Evolutionary conservation across 371 early-diverging fungal species (phyloP), one percentile per base, ranked within the genome.

Genomic region (Lichtheimia hyalospora): DNA sequence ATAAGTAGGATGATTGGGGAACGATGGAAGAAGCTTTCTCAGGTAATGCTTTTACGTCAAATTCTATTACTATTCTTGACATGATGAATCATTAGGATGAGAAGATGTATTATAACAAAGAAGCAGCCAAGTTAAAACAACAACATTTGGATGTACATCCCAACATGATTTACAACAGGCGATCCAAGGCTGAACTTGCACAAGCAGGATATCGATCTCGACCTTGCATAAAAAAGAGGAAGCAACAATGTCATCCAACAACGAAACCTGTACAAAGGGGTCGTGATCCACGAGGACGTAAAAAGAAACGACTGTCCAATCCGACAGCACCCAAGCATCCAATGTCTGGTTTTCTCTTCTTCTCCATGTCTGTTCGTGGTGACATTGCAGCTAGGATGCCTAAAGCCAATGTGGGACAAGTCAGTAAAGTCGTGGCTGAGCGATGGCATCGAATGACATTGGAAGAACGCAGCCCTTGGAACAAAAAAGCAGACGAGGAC

Each of bases 251-350:
- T 27, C 58, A 51, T 60, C 63, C 48, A 66, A 57, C 52, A 39
- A 53, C 8, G 52, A 51, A 27, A 28, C 54, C 18, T 57, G n/a
- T 1, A 21, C 52, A 20, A 54, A 63, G 60, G 16, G 61, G 25
- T 62, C 67, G 63, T 34, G 81, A 69, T 66, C 83, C 67, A 23
- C 70, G 61, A 41, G 77, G 86, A n/a, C 61, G 81, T 20, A 86
- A 88, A 58, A 89, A 87, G 66, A 86, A 85, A 57, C 75, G 81
- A 20, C 67, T 73, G 27, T 82, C 85, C 58, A 82, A 86, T 48
- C 83, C 86, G 0, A 73, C 74, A 49, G 85, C 86, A n/a, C 92
- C 92, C 23, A 89, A 89, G 55, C 92, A 91, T 60, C 90, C 92
- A 28, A 89, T 89, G 82, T 88, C 89, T 1, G 89, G 84, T 7